These are phyloP conservation scores for Oxytropis ochrocephala DNA, from an alignment of 306 rosid species.

Conservation along the genomic window DNA sequence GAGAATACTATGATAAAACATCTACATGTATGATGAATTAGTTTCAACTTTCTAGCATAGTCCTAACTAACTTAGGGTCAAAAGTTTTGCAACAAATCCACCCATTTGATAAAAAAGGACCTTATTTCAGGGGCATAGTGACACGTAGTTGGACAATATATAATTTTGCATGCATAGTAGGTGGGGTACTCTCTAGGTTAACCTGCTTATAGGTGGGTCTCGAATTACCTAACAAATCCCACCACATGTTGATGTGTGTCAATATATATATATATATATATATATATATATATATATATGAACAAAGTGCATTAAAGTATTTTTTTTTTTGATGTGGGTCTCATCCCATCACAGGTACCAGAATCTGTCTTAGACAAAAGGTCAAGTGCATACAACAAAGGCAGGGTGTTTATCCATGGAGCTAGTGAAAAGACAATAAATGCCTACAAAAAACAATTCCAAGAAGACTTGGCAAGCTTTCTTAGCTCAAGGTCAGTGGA, in stretches of 20 bases:
- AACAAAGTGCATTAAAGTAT: not conserved
- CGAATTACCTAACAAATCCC: no score
- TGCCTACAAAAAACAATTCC: constrained; percentile 78
- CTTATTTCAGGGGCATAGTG: constrained; percentile 12
- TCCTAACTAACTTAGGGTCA: constrained; percentile 18
- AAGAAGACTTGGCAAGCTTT: constrained; percentile 63
- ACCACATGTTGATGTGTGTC: not conserved
- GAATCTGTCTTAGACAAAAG: constrained; percentile 58
- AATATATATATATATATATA: no score
- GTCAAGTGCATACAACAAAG: constrained; percentile 72
- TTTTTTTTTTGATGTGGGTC: not conserved
- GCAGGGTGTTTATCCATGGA: constrained; percentile 85
- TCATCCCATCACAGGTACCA: constrained; percentile 47
- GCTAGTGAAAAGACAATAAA: constrained; percentile 59
- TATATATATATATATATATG: no score
- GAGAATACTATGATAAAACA: not conserved
- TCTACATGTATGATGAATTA: not conserved
- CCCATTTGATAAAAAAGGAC: not conserved
- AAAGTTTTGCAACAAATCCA: constrained; percentile 19
- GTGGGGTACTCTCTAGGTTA: no score
- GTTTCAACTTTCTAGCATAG: no score
- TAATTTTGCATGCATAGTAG: constrained; percentile 2
- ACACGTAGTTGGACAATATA: constrained; percentile 19
- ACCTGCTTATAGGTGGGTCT: no score
- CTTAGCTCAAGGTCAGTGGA: constrained; percentile 69